Percentiles rank a stretch among this genome's conserved stretches.
Conservation (phyloP, 2,329 filamentous ascomycete species). For the Scorias spongiosa region DNA sequence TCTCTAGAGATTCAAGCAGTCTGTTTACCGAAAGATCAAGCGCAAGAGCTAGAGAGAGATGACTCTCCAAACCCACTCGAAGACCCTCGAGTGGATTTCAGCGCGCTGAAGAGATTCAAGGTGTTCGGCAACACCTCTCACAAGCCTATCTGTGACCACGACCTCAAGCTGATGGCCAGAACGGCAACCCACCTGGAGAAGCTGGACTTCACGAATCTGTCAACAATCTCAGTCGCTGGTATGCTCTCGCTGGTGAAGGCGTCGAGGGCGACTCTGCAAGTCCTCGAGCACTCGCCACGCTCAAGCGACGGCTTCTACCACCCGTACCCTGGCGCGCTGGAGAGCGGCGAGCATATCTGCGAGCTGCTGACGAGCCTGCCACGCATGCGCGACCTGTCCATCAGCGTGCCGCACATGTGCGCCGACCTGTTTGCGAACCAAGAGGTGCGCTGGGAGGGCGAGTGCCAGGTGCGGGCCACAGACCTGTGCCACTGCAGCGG, state of each 20-base stretch:
- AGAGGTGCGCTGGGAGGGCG: conserved; percentile 29
- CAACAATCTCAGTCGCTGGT: conserved; percentile 36
- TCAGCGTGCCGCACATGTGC: conserved; percentile 34
- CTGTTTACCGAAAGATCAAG: conserved; percentile 32
- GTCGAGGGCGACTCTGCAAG: conserved; percentile 31
- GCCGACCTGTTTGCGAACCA: conserved; percentile 29
- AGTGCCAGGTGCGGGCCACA: conserved; percentile 34
- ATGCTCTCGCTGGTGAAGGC: conserved; percentile 38
- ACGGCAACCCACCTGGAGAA: conserved; percentile 37
- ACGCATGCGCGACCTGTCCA: conserved; percentile 32
- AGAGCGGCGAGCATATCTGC: conserved; percentile 32
- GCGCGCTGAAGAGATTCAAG: conserved; percentile 35
- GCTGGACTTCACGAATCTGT: conserved; percentile 39
- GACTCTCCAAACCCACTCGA: conserved; percentile 24
- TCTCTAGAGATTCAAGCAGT: conserved; percentile 38
- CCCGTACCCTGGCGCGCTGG: conserved; percentile 30
- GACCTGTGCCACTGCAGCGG: conserved; percentile 31
- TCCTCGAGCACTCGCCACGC: conserved; percentile 39
- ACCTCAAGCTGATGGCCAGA: conserved; percentile 34
- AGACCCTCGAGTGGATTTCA: conserved; percentile 31
- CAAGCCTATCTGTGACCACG: conserved; percentile 35
- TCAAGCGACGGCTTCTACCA: conserved; percentile 37
- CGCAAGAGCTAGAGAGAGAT: conserved; percentile 25
- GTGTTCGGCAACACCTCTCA: conserved; percentile 39
- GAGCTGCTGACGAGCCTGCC: conserved; percentile 31